These are phyloP conservation scores for Thymus mandschuricus DNA, from an alignment of 257 asterid species.

Conservation along the genomic window DNA sequence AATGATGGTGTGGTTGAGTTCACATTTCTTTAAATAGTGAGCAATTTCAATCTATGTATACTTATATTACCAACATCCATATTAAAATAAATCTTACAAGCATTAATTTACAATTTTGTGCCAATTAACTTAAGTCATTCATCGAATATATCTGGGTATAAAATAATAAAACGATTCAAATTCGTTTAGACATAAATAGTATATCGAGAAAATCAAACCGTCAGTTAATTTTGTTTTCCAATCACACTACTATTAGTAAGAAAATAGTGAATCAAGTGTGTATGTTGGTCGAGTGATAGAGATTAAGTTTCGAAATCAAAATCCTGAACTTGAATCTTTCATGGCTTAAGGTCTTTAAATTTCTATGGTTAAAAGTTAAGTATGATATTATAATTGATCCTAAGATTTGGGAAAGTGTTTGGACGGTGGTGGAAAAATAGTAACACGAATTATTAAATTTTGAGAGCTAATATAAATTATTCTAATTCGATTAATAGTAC, in stretches of 20 bases:
- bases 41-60: slow-evolving; percentile 13
- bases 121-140: no score
- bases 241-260: background rate
- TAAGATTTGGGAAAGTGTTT: slow-evolving; percentile 47
- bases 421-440: slow-evolving; percentile 35
- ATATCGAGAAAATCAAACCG: no score
- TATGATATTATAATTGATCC: slow-evolving; percentile 28
- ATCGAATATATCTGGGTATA: no score
- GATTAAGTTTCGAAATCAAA: no score
- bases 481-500: background rate
- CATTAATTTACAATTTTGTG: no score
- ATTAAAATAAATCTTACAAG: background rate
- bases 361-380: no score
- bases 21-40: slow-evolving; percentile 12
- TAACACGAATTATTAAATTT: slow-evolving; percentile 21
- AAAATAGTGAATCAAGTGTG: background rate
- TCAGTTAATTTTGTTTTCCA: background rate
- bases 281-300: no score
- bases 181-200: no score
- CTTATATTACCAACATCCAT: slow-evolving; percentile 20
- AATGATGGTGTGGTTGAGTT: slow-evolving; percentile 20
- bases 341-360: no score
- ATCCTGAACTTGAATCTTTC: no score
- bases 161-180: no score
- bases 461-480: background rate